phyloP scores from a whole-genome alignment of 768 basidiomycete genomes.

The Hypsizygus marmoreus region DNA sequence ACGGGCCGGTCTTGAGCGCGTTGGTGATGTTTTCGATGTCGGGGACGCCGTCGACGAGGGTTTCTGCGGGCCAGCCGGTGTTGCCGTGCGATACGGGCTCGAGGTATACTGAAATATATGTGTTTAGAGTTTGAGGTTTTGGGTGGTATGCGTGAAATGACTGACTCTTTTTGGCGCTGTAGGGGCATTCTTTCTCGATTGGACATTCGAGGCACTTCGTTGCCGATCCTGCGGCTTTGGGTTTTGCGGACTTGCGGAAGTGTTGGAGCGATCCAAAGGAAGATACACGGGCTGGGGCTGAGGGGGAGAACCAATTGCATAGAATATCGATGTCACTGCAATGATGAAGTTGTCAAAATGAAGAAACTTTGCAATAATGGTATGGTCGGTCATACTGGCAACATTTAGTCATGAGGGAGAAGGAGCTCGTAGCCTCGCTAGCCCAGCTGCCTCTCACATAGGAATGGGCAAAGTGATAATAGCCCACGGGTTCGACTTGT shows the following conservation, averaged over 20 bases:
- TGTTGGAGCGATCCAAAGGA: constrained; percentile 88
- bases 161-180: constrained; percentile 85
- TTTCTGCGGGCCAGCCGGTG: constrained; percentile 63
- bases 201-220: constrained; percentile 80
- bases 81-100: constrained; percentile 64
- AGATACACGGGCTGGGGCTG: constrained; percentile 66
- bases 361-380: not conserved
- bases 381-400: constrained; percentile 81
- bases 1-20: constrained; percentile 69
- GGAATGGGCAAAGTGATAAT: constrained; percentile 89
- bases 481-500: constrained; percentile 84
- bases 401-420: constrained; percentile 86
- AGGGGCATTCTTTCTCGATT: constrained; percentile 71
- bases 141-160: constrained; percentile 1
- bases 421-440: constrained; percentile 67
- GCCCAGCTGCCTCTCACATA: constrained; percentile 86
- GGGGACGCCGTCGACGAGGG: constrained; percentile 77
- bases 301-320: constrained; percentile 74
- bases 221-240: constrained; percentile 63
- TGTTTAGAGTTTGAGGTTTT: constrained; percentile 4
- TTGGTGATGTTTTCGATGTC: constrained; percentile 85
- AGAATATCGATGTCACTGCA: constrained; percentile 82
- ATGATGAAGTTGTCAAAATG: constrained; percentile 6
- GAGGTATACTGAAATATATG: constrained; percentile 67
- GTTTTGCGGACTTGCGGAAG: constrained; percentile 76